Conservation (phyloP, 768 basidiomycete species). For the Mycena vitilis region DNA sequence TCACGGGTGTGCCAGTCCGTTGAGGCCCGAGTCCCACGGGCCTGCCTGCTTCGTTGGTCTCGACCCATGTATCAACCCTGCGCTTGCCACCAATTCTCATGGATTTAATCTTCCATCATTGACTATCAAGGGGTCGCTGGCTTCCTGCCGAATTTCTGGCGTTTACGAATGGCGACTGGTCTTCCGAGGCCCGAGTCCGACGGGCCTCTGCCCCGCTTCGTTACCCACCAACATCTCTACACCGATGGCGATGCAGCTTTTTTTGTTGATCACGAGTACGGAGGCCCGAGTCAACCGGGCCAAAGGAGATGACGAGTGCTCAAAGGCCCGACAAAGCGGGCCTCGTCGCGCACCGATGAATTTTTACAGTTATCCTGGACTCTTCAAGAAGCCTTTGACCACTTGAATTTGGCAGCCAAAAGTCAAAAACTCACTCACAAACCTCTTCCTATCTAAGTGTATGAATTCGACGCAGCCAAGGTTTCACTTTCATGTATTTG, state of each 20-base stretch:
- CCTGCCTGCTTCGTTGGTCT: background rate
- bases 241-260: background rate
- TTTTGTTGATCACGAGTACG: too few species aligned
- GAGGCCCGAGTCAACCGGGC: too few species aligned
- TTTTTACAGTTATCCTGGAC: background rate
- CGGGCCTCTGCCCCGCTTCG: slow-evolving; percentile 20
- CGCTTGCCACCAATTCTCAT: too few species aligned
- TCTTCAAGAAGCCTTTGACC: background rate
- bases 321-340: slow-evolving; percentile 2
- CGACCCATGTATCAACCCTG: too few species aligned
- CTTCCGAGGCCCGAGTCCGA: slow-evolving; percentile 2
- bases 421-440: background rate
- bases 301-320: too few species aligned
- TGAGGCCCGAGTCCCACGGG: slow-evolving; percentile 28
- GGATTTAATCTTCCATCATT: too few species aligned
- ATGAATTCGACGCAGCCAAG: background rate
- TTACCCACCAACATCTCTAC: too few species aligned
- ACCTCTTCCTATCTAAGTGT: background rate
- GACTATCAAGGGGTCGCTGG: too few species aligned
- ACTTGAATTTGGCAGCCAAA: background rate
- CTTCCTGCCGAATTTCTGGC: background rate
- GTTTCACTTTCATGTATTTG: slow-evolving; percentile 19
- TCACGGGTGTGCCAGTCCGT: background rate
- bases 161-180: too few species aligned
- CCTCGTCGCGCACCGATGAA: background rate